Evolutionary conservation across 805 yeast species (phyloP), one percentile per base, ranked within the genome.

Genomic region (Kuraishia ogatae): DNA sequence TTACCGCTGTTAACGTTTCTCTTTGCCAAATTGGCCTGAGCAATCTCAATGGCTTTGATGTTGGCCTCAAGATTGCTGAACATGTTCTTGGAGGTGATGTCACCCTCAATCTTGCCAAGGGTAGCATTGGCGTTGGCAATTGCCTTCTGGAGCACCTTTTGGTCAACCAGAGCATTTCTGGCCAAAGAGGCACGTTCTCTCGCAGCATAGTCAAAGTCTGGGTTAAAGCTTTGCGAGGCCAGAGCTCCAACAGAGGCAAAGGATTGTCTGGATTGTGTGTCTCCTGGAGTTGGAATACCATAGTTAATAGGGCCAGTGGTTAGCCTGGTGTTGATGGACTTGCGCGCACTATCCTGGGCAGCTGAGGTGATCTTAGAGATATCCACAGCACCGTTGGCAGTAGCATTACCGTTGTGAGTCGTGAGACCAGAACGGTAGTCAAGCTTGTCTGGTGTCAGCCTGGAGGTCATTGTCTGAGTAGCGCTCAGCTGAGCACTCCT

Each of bases 31-130:
- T 83, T 82, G 58, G 80, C 79, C 66, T 87, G 87, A 1, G 97
- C 97, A 58, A 87, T 72, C 29, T 84, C 83, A 54, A 86, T 77
- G 1, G 97, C 97, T 59, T 80, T 79, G 59, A 82, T 82, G 71
- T 89, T 89, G 63, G 64, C 56, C 55, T 68, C 72, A 56, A 61
- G 61, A 55, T 67, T 62, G 28, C 64, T 54, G 57, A 63, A 68
- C 50, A 70, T 17, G 50, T 58, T 61, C 50, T 62, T 59, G 26
- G 62, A 55, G 7, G 64, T 55, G 13, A 61, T 62, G 29, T 65
- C 63, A 48, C 57, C 58, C 56, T 68, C 67, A 17, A 71, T 58
- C 20, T 55, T 52, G 20, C 58, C 58, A 20, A 70, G 57, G 58
- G 64, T 61, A 56, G 66, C 59, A 53, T 71, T 72, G 7, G 84